Evolutionary conservation across 2,329 filamentous ascomycete genomes (phyloP), one percentile per base, ranked within the genome.

Genomic region (Malbranchea cinnamomea): DNA sequence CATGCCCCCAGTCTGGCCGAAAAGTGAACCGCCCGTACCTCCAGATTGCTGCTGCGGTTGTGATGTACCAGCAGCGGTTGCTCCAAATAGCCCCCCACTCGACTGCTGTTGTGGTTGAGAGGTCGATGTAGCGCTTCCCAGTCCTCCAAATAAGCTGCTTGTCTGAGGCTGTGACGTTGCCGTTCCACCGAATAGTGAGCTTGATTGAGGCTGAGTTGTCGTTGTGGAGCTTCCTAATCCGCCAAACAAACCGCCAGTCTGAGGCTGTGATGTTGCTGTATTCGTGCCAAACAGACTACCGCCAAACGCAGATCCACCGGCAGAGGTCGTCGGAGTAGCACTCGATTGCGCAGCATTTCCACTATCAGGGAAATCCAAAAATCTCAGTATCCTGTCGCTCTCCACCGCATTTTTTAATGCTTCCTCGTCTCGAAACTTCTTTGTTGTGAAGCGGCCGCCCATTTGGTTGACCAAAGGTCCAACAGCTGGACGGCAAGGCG

Each of bases 161-260:
- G 35, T 20, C 23, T 35, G 34, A 6, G 33, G 31, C 29, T 42
- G 34, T 21, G 37, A 19, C 14, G 29, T 20, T 33, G 40, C 26
- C 21, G 30, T 28, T 15, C 38, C 43, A 14, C 52, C 51, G 29
- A 59, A 57, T 8, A 57, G 25, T 4, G 45, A 44, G 21, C 50
- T 48, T 11, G 46, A 38, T 28, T 48, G 43, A 26, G 48, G 45
- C 29, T 53, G 51, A 21, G 49, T 42, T 11, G 49, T 42, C n/a
- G 48, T 33, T 6, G 46, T 32, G 17, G 47, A 23, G 19, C 35
- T 34, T 23, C 48, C 48, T 33, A 55, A 55, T 6, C 48, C 42
- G 4, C 45, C 39, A 26, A 57, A 56, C 12, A 56, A 27, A 6
- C 44, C 42, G 18, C 49, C 47, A 12, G 45, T 37, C 31, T 48